Evolutionary conservation across 1,284 basidiomycete genomes (phyloP).

Genomic region (Ceratobasidium sp.): DNA sequence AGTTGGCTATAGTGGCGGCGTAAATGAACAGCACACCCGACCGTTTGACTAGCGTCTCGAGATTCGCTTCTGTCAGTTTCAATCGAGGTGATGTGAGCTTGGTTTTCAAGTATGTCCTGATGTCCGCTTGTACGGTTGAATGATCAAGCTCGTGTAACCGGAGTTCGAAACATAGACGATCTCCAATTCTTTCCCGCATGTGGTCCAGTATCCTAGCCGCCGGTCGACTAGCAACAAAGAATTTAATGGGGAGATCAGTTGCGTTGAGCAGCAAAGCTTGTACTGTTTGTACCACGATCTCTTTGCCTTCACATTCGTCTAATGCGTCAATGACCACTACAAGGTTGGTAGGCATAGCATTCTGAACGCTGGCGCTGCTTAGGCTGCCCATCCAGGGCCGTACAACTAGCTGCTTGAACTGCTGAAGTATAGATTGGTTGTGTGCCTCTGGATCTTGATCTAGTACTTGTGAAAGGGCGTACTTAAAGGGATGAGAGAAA

Average conservation of each 20-base stretch:
- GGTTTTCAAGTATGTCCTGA: background rate
- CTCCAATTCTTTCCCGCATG: background rate
- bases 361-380: background rate
- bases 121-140: background rate
- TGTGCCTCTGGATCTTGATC: background rate
- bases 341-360: background rate
- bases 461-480: background rate
- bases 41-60: background rate
- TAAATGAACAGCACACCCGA: constrained; percentile 10
- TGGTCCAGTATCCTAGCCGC: background rate
- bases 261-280: background rate
- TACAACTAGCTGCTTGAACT: background rate
- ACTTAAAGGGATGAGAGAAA: background rate
- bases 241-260: constrained; percentile 3
- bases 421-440: background rate
- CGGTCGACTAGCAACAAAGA: constrained; percentile 9
- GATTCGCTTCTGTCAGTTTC: no score
- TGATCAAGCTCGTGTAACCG: constrained; percentile 40
- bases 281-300: background rate
- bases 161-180: background rate
- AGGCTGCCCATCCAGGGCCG: background rate
- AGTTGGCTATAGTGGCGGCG: constrained; percentile 12
- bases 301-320: constrained; percentile 33
- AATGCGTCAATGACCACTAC: constrained; percentile 36
- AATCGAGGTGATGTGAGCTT: background rate